phyloP scores from a whole-genome alignment of 768 basidiomycete species.

The Antrodiella citrinella region DNA sequence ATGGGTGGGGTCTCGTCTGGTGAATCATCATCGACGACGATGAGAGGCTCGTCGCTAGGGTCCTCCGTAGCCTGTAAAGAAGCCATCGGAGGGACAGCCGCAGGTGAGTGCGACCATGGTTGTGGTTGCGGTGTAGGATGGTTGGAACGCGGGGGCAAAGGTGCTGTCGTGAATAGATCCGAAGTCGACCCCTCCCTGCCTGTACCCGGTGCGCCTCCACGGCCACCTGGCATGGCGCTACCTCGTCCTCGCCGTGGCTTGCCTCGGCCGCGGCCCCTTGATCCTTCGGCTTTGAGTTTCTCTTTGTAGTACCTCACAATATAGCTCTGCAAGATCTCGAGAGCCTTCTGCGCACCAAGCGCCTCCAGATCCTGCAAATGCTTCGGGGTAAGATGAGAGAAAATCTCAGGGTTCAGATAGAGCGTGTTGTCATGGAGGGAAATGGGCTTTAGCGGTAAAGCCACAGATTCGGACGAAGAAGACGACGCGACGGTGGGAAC shows the following conservation, averaged over 20 bases:
- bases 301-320: constrained; percentile 84
- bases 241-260: constrained; percentile 39
- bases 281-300: constrained; percentile 38
- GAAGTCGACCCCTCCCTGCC: constrained; percentile 12
- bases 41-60: constrained; percentile 27
- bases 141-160: constrained; percentile 23
- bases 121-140: constrained; percentile 15
- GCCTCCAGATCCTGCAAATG: constrained; percentile 70
- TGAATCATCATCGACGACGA: constrained; percentile 53
- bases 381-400: constrained; percentile 65
- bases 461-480: constrained; percentile 27
- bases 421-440: constrained; percentile 79
- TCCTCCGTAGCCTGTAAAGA: constrained; percentile 13
- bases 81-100: constrained; percentile 6
- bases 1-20: constrained; percentile 24
- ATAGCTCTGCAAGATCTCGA: constrained; percentile 75
- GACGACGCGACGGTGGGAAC: constrained; percentile 51
- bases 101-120: constrained; percentile 25
- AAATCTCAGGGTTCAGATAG: constrained; percentile 79
- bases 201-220: constrained; percentile 27
- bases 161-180: constrained; percentile 39
- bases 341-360: constrained; percentile 74
- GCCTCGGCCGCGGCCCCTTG: constrained; percentile 22
- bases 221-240: constrained; percentile 5
- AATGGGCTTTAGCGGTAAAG: constrained; percentile 45